Percentiles rank a stretch among this genome's conserved stretches.
Evolutionary conservation across 1,139 yeast genomes (phyloP).

Genomic region (Lodderomyces jiufengensis): DNA sequence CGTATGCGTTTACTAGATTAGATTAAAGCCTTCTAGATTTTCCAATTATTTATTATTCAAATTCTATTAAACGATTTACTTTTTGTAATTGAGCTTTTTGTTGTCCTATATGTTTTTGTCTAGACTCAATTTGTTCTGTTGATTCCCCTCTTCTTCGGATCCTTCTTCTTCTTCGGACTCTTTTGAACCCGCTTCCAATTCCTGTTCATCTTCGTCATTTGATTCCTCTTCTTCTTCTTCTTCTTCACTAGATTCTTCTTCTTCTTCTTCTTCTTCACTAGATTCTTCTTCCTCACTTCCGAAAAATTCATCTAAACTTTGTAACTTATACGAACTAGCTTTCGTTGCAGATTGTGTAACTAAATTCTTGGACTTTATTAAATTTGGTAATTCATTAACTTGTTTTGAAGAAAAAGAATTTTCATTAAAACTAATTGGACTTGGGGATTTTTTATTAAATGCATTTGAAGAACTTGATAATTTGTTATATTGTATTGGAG

Average conservation of each 20-base stretch:
- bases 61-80: no score
- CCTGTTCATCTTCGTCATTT: slow-evolving; percentile 6
- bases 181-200: slow-evolving; percentile 2
- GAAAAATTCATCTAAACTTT: slow-evolving; percentile 83
- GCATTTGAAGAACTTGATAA: slow-evolving; percentile 17
- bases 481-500: slow-evolving; percentile 24
- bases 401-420: slow-evolving; percentile 28
- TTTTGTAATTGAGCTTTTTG: no score
- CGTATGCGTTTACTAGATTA: no score
- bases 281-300: slow-evolving; percentile 46
- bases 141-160: not conserved
- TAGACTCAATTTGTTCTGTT: no score
- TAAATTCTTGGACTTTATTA: not conserved
- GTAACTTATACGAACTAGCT: slow-evolving; percentile 48
- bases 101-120: no score
- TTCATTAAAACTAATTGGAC: slow-evolving; percentile 13
- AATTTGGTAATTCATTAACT: slow-evolving; percentile 5
- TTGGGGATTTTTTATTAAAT: slow-evolving; percentile 20
- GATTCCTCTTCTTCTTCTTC: slow-evolving; percentile 18
- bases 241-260: slow-evolving; percentile 22
- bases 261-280: slow-evolving; percentile 25
- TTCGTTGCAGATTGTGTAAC: slow-evolving; percentile 7
- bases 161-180: not conserved
- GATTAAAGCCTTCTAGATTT: no score
- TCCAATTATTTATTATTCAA: no score